These are phyloP conservation scores for Blastocystis sp. DNA, from an alignment of 352 stramenopile species.

Conservation along the genomic window DNA sequence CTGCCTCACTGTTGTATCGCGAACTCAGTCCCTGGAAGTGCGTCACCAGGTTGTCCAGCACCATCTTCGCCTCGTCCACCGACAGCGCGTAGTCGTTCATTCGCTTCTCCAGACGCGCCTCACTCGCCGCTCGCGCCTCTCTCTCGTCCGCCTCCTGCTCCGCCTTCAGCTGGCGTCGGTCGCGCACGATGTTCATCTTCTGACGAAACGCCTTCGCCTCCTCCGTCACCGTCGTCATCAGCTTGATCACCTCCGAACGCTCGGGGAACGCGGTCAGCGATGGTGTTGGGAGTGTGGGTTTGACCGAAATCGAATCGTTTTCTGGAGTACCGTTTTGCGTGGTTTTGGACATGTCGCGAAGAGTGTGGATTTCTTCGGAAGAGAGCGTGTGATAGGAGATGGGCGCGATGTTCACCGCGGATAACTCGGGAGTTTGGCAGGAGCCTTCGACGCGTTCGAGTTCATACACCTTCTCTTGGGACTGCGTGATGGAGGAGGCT, in stretches of 20 bases:
- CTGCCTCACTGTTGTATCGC: slow-evolving; percentile 12
- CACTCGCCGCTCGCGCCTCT: not conserved
- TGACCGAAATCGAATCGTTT: not conserved
- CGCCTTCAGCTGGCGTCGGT: not conserved
- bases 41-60: slow-evolving; percentile 63
- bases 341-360: not conserved
- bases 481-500: not conserved
- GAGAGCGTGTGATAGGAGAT: slow-evolving; percentile 34
- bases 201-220: slow-evolving; percentile 1
- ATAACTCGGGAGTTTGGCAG: slow-evolving; percentile 27
- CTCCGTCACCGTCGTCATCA: slow-evolving; percentile 3
- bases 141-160: slow-evolving; percentile 46
- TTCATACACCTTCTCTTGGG: slow-evolving; percentile 46
- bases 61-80: slow-evolving; percentile 22
- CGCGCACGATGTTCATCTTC: not conserved
- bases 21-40: slow-evolving; percentile 44
- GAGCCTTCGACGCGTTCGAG: slow-evolving; percentile 22
- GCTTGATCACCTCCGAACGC: not conserved
- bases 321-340: not conserved
- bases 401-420: slow-evolving; percentile 49
- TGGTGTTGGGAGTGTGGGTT: not conserved
- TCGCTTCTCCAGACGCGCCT: not conserved
- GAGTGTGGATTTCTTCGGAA: not conserved
- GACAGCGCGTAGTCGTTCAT: not conserved
- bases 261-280: not conserved